These are phyloP conservation scores for Magnolia sinica DNA, from an alignment of 164 flowering plant genomes.

Conservation along the genomic window DNA sequence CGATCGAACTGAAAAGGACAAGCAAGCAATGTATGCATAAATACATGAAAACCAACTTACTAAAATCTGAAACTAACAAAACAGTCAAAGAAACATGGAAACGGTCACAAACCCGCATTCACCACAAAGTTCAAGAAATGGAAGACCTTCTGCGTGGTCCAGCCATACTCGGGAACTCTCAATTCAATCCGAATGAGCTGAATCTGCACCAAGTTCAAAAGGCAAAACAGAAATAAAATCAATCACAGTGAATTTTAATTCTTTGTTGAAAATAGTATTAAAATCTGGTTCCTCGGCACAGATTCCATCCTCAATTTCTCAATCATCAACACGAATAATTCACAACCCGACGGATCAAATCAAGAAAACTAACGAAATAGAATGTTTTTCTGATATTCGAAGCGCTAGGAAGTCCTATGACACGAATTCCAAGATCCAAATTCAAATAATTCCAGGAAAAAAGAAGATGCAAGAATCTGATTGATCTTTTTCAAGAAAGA, in stretches of 20 bases:
- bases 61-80: not conserved
- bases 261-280: no score
- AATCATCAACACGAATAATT: not conserved
- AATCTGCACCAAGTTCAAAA: constrained; percentile 26
- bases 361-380: not conserved
- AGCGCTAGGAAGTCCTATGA: not conserved
- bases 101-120: constrained; percentile 43
- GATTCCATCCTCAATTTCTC: not conserved
- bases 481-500: not conserved
- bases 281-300: not conserved
- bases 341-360: not conserved
- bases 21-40: constrained; percentile 1
- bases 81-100: not conserved
- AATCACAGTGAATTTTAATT: not conserved
- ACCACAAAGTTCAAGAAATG: constrained; percentile 59
- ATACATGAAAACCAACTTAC: not conserved
- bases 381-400: not conserved
- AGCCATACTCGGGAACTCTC: constrained; percentile 68
- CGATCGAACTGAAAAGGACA: constrained; percentile 54
- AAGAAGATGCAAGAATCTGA: not conserved
- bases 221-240: not conserved
- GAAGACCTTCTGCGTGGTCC: constrained; percentile 69
- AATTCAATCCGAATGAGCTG: constrained; percentile 55
- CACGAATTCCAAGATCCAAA: not conserved
- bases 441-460: not conserved